A percentile compares a stretch with the other conserved stretches of the same genome.
phyloP scores from a whole-genome alignment of 1,284 basidiomycete genomes.

The Laetiporus sulphureus region DNA sequence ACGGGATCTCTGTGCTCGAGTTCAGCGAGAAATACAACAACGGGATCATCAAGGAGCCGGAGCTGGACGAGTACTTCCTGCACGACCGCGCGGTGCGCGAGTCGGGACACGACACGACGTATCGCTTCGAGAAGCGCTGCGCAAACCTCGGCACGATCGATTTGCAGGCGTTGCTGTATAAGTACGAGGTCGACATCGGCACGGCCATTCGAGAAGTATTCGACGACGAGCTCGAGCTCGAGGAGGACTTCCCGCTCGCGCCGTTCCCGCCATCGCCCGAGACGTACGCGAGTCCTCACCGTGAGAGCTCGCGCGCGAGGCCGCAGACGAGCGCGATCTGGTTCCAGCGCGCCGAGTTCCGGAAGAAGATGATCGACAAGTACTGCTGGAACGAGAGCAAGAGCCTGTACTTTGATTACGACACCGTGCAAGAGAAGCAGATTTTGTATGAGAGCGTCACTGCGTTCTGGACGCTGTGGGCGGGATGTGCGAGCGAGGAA shows the following conservation, averaged over 20 bases:
- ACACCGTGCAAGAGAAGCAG: slow-evolving; percentile 86
- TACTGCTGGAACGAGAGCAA: slow-evolving; percentile 97
- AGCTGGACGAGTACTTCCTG: slow-evolving; percentile 94
- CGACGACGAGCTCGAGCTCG: slow-evolving; percentile 84
- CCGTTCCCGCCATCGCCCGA: slow-evolving; percentile 86
- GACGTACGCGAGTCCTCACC: slow-evolving; percentile 54
- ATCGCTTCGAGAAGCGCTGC: slow-evolving; percentile 94
- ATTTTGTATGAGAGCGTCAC: slow-evolving; percentile 95
- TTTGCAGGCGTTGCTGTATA: slow-evolving; percentile 84
- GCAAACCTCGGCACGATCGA: slow-evolving; percentile 97
- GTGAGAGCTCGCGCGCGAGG: slow-evolving; percentile 58
- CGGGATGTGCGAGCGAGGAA: slow-evolving; percentile 91
- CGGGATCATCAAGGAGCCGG: slow-evolving; percentile 78
- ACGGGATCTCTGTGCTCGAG: slow-evolving; percentile 93
- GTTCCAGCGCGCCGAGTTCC: slow-evolving; percentile 82
- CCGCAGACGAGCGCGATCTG: slow-evolving; percentile 79
- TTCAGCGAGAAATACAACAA: slow-evolving; percentile 96
- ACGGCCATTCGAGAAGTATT: slow-evolving; percentile 94
- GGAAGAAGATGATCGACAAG: slow-evolving; percentile 84
- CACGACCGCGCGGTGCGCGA: slow-evolving; percentile 95
- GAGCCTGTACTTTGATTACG: slow-evolving; percentile 95
- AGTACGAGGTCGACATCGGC: slow-evolving; percentile 94
- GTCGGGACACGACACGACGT: slow-evolving; percentile 96
- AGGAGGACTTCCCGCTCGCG: slow-evolving; percentile 88
- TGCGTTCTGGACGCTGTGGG: slow-evolving; percentile 95